These are phyloP conservation scores for Alectoria sarmentosa DNA, from an alignment of 495 filamentous ascomycete genomes.

Conservation along the genomic window DNA sequence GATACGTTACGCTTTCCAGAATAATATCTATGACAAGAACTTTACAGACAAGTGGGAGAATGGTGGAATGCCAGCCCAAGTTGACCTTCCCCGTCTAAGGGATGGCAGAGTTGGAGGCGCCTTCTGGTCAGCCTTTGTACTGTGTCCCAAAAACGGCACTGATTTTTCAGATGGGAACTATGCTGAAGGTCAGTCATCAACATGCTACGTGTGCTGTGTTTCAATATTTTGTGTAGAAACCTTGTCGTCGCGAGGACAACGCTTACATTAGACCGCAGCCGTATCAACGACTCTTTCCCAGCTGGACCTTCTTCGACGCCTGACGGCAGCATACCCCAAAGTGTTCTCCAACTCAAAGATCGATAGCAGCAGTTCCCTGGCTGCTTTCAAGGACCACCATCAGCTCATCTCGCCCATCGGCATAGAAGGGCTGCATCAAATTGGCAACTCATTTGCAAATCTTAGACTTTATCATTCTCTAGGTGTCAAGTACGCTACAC, in stretches of 20 bases:
- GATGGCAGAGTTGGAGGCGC: constrained; percentile 52
- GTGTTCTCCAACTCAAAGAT: constrained; percentile 56
- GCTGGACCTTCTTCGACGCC: constrained; percentile 70
- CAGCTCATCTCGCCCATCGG: constrained; percentile 65
- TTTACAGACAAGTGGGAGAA: constrained; percentile 65
- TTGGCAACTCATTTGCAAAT: constrained; percentile 76
- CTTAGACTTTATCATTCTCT: constrained; percentile 66
- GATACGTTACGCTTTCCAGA: constrained; percentile 59
- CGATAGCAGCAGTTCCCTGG: constrained; percentile 50
- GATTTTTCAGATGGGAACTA: constrained; percentile 75
- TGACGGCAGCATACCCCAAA: constrained; percentile 59
- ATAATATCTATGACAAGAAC: constrained; percentile 67
- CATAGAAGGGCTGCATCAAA: constrained; percentile 92
- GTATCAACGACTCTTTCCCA: constrained; percentile 73
- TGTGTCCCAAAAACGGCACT: constrained; percentile 45
- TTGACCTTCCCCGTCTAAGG: constrained; percentile 65
- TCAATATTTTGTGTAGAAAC: constrained; percentile 19
- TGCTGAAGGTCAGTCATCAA: constrained; percentile 36
- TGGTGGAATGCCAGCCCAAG: constrained; percentile 61
- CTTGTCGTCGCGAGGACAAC: background rate
- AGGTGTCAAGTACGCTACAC: constrained; percentile 84
- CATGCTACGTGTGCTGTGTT: constrained; percentile 27
- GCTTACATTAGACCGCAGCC: constrained; percentile 31
- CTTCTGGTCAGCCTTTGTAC: constrained; percentile 72
- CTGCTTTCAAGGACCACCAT: constrained; percentile 48